Conservation (phyloP, 2,329 filamentous ascomycete genomes). For the Exophiala xenobiotica region DNA sequence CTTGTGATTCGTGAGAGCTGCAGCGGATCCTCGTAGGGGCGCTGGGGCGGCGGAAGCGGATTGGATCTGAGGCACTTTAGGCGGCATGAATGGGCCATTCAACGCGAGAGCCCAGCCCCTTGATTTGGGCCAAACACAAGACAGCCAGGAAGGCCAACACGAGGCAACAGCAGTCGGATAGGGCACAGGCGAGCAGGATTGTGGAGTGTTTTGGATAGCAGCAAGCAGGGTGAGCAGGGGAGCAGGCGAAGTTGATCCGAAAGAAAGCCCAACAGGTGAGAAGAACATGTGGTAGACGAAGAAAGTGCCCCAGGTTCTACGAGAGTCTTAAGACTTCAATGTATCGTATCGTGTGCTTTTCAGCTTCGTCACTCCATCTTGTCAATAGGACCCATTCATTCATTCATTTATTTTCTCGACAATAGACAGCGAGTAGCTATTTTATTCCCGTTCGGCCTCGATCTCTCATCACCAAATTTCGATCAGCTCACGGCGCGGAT, state of each 20-base stretch:
- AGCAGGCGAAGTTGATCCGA: background rate
- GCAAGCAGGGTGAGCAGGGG: background rate
- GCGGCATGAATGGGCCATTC: constrained; percentile 18
- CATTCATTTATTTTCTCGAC: background rate
- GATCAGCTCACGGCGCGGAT: too few species aligned
- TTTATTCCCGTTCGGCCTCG: too few species aligned
- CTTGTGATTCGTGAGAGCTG: constrained; percentile 23
- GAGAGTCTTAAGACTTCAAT: background rate
- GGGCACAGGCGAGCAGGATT: constrained; percentile 3
- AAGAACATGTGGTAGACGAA: too few species aligned
- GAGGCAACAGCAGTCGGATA: constrained; percentile 17
- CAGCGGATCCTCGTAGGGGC: constrained; percentile 10
- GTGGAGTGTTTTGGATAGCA: background rate
- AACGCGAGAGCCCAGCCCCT: constrained; percentile 8
- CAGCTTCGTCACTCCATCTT: background rate
- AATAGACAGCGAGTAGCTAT: too few species aligned
- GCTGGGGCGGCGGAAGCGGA: constrained; percentile 10
- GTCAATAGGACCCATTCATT: background rate
- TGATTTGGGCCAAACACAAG: constrained; percentile 11
- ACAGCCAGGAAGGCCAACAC: constrained; percentile 17
- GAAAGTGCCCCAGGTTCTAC: too few species aligned
- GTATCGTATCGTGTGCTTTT: constrained; percentile 1
- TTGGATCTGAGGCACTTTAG: constrained; percentile 20
- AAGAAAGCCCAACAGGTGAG: background rate
- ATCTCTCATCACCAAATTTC: too few species aligned